Evolutionary conservation across 106 monocot species (phyloP), one percentile per base, ranked within the genome.

Genomic region (Allium cepa): DNA sequence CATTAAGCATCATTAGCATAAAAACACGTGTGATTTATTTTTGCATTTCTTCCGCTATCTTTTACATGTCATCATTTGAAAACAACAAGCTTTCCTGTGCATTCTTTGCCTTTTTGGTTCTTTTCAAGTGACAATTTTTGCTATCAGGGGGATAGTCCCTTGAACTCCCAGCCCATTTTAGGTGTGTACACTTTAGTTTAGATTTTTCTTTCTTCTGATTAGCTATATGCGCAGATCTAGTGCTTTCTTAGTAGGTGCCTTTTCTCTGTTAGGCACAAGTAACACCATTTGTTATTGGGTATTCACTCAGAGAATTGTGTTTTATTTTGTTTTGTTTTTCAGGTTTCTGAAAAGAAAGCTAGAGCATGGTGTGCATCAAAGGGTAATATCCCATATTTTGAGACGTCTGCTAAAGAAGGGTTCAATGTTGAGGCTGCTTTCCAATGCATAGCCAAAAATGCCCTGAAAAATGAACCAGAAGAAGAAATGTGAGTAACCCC

Each of bases 381-480:
- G 70, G 89, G 89, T 7, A 85, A 90, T 71, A 90, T 90, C 56
- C 89, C 89, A 46, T 90, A 90, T 67, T 90, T 90, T 68, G 89
- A 90, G 75, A 90, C 89, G 47, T 90, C 89, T 64, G 89, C 89
- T 8, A 90, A 90, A 62, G 89, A 90, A 17, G 85, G 85, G 26
- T 78, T 85, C 59, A 90, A 90, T 56, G 89, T 85, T 13, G 89
- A 90, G 73, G 82, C 82, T 63, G 89, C 89, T 71, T 90, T 90
- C 69, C 70, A 90, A 67, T 84, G 90, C 58, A 90, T 90, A 75
- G 90, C 90, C 26, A 83, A 81, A 72, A 86, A 86, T 72, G 90
- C 90, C 17, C 76, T 90, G 26, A 90, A 86, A 76, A 90, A 83
- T 66, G 90, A 90, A 63, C 90, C 90, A 26, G 90, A 90, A 74